Base-by-base conservation (phyloP, 306 rosid species). In the Astragalus membranaceus region DNA sequence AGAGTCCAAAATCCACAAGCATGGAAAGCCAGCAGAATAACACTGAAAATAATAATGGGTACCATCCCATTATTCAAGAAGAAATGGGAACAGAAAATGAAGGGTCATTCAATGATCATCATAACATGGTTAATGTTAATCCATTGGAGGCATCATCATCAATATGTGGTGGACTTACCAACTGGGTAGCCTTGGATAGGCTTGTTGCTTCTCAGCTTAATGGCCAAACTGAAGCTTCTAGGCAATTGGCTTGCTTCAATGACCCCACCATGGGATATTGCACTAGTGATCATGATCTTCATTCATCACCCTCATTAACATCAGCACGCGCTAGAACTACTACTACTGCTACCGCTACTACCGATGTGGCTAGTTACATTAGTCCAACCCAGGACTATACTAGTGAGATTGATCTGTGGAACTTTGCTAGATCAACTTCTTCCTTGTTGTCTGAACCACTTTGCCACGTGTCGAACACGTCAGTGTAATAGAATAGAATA, bases 151-250 rank as follows among this genome's bases (percentile, higher is more conserved):
- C 75, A 16, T 20, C 73, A 69, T 39, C 81, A 47, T 44, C 32
- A 32, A 5, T 36, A 66, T 78, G 54, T n/a, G 56, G 65, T 8
- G 79, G 85, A 3, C 81, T 89, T 44, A 65, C 91, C 51, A 84
- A 75, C 78, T 94, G 98, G 98, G 87, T 80, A 9, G 82, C 90
- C 0, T 74, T 94, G 20, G 98, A 94, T 72, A 83, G 92, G n/a
- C 81, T 94, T 0, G 94, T 90, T 4, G 98, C 97, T 1, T 90
- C 89, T 7, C 98, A 90, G 41, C 84, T 90, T 4, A 94, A 90
- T 64, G 93, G 94, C 30, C 88, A 85, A 44, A 74, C 75, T 1
- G 87, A 83, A 41, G 8, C 78, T 46, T 77, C 88, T n/a, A 75
- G 86, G 80, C 84, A 76, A 65, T 43, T 85, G 39, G 75, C 82